Base-by-base conservation (phyloP, 257 asterid genomes). In the Solanum clarkiae region DNA sequence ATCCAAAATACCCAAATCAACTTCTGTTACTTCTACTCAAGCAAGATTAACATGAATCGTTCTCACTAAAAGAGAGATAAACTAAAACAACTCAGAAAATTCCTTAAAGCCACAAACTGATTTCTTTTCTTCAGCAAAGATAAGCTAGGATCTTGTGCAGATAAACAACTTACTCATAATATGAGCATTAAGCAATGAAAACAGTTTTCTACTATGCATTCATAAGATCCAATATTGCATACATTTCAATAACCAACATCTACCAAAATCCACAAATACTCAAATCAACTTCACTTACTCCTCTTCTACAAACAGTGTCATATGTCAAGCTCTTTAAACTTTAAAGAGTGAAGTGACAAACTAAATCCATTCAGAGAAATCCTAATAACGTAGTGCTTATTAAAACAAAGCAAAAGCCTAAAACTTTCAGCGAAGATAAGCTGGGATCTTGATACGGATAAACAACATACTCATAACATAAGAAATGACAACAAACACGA, bases 391-490 rank as follows among this genome's bases (percentile, higher is more conserved):
- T 42, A 71, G 32, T 71, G 32, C 77, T 69, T 68, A 68, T 68
- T 17, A 36, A 56, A 47, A 57, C 63, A 24, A 9, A 69, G 56
- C 24, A 77, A 84, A 83, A 75, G 59, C 24, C 24, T 77, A 51
- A 53, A 51, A 24, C 82, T 51, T 51, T 96, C 94, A 96, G 32
- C 88, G 93, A 85, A 95, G 98, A 83, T 95, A 97, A 40, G 66
- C 94, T 1, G 98, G 98, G 90, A 96, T 94, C 97, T 97, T 95
- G 87, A 97, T 97, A 86, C 98, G 94, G 89, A 96, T 85, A 86
- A 96, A 96, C 40, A 94, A 90, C 96, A 96, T 95, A 86, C 95
- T 94, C 99, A 96, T 96, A 83, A 94, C 97, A 82, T 96, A 95
- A 40, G 98, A 85, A 44, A 96, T 90, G 53, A 92, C 95, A 32